Percentiles rank a stretch among this genome's conserved stretches.
These are phyloP conservation scores for Dictyostelium citrinum DNA, from an alignment of 78 protist genomes.

Conservation along the genomic window DNA sequence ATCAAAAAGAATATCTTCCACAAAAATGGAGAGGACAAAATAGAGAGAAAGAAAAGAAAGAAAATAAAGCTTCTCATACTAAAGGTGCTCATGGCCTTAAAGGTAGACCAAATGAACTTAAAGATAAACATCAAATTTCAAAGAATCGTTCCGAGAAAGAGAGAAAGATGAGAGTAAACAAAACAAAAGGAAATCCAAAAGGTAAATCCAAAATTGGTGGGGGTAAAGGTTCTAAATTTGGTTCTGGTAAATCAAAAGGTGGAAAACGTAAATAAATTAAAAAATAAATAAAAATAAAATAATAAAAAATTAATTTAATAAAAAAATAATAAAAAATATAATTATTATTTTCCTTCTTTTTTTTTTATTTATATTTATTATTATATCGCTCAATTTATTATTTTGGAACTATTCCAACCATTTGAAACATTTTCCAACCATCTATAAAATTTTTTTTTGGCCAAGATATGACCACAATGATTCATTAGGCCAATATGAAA, in stretches of 20 bases:
- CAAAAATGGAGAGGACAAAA: slow-evolving; percentile 65
- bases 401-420: too few species aligned
- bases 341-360: too few species aligned
- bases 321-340: too few species aligned
- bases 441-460: too few species aligned
- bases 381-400: too few species aligned
- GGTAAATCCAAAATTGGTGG: neutral
- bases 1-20: slow-evolving; percentile 25
- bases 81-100: slow-evolving; percentile 4
- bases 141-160: slow-evolving; percentile 33
- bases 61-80: neutral
- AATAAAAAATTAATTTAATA: too few species aligned
- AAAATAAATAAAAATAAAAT: too few species aligned
- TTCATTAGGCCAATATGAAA: too few species aligned
- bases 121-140: slow-evolving; percentile 2
- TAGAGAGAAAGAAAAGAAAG: slow-evolving; percentile 10
- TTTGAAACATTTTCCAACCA: too few species aligned
- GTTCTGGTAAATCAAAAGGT: neutral
- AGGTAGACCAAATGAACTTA: neutral
- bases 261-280: slow-evolving; percentile 5
- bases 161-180: slow-evolving; percentile 54
- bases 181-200: slow-evolving; percentile 15
- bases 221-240: neutral
- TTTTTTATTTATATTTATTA: too few species aligned
- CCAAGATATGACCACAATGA: too few species aligned